phyloP scores from a whole-genome alignment of 345 rosid genomes.

The Mangifera indica region DNA sequence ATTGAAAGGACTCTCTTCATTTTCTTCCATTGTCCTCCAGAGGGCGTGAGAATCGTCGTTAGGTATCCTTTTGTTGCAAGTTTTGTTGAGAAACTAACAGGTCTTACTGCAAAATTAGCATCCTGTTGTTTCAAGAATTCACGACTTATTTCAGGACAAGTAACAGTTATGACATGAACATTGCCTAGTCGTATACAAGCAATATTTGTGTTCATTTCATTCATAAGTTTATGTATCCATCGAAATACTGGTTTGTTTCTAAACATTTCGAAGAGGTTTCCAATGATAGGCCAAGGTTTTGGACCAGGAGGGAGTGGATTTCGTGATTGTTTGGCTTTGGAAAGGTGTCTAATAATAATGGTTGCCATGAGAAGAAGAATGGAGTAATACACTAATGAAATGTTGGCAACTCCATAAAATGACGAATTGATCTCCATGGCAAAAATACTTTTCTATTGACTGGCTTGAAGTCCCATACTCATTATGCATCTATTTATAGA shows the following conservation, averaged over 20 bases:
- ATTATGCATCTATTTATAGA: too few relatives aligned
- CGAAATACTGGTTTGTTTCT: conserved; percentile 31
- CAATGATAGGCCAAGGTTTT: conserved; percentile 40
- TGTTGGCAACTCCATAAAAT: too few relatives aligned
- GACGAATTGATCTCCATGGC: too few relatives aligned
- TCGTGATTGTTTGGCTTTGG: too few relatives aligned
- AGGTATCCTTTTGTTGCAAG: conserved; percentile 27
- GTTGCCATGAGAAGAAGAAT: too few relatives aligned
- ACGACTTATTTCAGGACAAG: conserved; percentile 39
- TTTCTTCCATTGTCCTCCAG: conserved; percentile 50
- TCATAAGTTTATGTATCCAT: conserved; percentile 49
- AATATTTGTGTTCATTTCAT: conserved; percentile 42
- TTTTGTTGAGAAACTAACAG: conserved; percentile 28
- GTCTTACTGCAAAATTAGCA: conserved; percentile 36
- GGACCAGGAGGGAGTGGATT: conserved; percentile 44
- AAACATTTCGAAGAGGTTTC: conserved; percentile 36
- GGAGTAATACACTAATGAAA: too few relatives aligned
- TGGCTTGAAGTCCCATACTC: too few relatives aligned
- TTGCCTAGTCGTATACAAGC: conserved; percentile 44
- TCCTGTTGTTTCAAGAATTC: conserved; percentile 43
- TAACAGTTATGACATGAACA: conserved; percentile 38
- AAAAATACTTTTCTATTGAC: too few relatives aligned
- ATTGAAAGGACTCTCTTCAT: conserved; percentile 40
- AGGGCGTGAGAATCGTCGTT: conserved; percentile 27
- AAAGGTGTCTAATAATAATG: too few relatives aligned